phyloP scores from a whole-genome alignment of 202 grass and related monocot genomes.

The Thinopyrum obtusiflorum region DNA sequence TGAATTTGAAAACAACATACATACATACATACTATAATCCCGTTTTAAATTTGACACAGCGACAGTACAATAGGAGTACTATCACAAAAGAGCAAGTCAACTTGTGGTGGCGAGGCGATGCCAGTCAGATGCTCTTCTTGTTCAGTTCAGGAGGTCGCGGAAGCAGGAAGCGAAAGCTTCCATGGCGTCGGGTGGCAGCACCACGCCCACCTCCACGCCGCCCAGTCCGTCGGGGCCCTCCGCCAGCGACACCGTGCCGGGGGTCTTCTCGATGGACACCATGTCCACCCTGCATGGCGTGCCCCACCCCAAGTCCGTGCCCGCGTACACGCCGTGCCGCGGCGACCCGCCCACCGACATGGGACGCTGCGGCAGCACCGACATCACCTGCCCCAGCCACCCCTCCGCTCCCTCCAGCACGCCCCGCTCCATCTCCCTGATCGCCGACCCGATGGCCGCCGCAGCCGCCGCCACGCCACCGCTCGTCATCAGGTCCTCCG shows the following conservation, averaged over 20 bases:
- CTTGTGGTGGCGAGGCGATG: too few species aligned
- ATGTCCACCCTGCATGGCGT: constrained; percentile 56
- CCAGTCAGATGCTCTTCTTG: not conserved
- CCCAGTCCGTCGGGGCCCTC: constrained; percentile 41
- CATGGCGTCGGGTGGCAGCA: constrained; percentile 41
- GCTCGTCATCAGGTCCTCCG: constrained; percentile 20
- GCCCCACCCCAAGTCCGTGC: constrained; percentile 66
- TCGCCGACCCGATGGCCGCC: constrained; percentile 36
- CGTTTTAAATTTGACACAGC: too few species aligned
- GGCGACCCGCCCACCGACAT: constrained; percentile 56
- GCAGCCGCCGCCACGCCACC: constrained; percentile 32
- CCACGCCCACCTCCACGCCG: constrained; percentile 55
- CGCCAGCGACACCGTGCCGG: constrained; percentile 46
- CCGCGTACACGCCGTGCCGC: constrained; percentile 42
- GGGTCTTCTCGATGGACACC: constrained; percentile 49
- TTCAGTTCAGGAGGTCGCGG: not conserved
- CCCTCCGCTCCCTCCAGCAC: constrained; percentile 40
- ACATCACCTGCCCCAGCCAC: constrained; percentile 39
- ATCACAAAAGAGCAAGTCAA: too few species aligned
- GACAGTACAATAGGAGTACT: too few species aligned
- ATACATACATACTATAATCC: too few species aligned
- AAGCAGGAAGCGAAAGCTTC: constrained; percentile 43
- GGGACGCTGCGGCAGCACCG: constrained; percentile 27
- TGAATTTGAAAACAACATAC: too few species aligned
- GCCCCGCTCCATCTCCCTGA: constrained; percentile 34